phyloP scores from a whole-genome alignment of 73 alveolate species.

The Tetrahymena malaccensis region DNA sequence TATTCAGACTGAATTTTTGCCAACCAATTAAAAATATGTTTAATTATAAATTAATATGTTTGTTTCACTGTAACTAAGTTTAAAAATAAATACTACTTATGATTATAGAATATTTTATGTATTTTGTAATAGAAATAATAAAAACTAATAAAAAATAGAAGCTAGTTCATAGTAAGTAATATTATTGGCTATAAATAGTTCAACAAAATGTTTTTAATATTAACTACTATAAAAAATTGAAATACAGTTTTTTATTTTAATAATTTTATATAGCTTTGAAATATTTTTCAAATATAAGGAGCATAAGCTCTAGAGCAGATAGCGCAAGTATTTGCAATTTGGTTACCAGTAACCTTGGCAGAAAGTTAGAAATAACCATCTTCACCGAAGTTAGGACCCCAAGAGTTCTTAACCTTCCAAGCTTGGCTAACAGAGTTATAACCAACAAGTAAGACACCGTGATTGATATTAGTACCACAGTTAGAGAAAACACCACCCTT shows the following conservation, averaged over 20 bases:
- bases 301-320: background rate
- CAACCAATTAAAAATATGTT: too few species aligned
- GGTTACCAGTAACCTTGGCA: conserved; percentile 10
- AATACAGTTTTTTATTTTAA: background rate
- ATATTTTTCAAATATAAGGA: background rate
- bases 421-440: conserved; percentile 9
- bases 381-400: conserved; percentile 63
- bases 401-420: conserved; percentile 59
- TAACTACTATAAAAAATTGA: background rate
- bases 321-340: background rate
- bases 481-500: conserved; percentile 39
- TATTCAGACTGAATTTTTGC: too few species aligned
- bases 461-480: conserved; percentile 30
- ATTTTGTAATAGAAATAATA: background rate
- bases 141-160: background rate
- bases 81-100: too few species aligned
- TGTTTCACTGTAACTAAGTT: too few species aligned
- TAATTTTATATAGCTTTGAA: background rate
- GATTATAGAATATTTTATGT: too few species aligned
- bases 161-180: background rate
- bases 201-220: background rate
- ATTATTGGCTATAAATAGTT: background rate
- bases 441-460: conserved; percentile 57
- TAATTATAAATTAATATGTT: too few species aligned
- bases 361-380: conserved; percentile 41